A percentile compares a stretch with the other conserved stretches of the same genome.
Evolutionary conservation across 2,329 filamentous ascomycete genomes (phyloP).

Genomic region (Aspergillus chevalieri): DNA sequence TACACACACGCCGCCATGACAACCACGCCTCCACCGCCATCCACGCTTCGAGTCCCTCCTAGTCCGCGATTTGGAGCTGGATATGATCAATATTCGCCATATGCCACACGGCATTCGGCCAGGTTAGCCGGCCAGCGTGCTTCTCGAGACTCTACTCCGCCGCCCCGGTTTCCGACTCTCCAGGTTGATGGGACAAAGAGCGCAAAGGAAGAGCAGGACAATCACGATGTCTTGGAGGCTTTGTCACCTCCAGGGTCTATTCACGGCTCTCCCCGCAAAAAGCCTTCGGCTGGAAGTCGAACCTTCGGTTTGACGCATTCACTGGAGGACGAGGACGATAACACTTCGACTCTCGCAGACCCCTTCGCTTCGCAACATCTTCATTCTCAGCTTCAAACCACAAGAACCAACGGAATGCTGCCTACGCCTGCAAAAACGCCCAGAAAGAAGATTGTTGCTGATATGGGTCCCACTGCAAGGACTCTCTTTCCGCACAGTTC

Average conservation of each 20-base stretch:
- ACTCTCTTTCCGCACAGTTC: conserved; percentile 48
- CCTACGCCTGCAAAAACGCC: conserved; percentile 60
- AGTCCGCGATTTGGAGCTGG: conserved; percentile 42
- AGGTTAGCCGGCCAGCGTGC: conserved; percentile 32
- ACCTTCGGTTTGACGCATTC: conserved; percentile 12
- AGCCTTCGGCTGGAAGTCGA: conserved; percentile 10
- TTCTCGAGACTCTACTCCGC: conserved; percentile 20
- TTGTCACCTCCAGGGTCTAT: conserved; percentile 26
- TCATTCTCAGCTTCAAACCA: conserved; percentile 19
- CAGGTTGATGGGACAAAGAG: conserved; percentile 12
- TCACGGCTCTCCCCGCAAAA: conserved; percentile 24
- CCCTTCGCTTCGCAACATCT: conserved; percentile 18
- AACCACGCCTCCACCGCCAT: conserved; percentile 40
- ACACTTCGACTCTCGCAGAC: conserved; percentile 11
- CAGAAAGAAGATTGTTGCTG: conserved; percentile 46
- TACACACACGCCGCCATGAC: conserved; percentile 28
- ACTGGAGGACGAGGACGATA: conserved; percentile 6
- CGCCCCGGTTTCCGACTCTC: conserved; percentile 20
- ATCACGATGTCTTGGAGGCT: conserved; percentile 12
- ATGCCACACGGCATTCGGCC: conserved; percentile 35
- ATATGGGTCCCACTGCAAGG: conserved; percentile 46
- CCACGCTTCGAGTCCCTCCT: conserved; percentile 34
- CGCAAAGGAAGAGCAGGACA: conserved; percentile 16
- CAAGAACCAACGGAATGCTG: conserved; percentile 43
- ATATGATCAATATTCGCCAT: conserved; percentile 38